Evolutionary conservation across 1,284 basidiomycete species (phyloP).

Genomic region (Leccinum angustisporum): DNA sequence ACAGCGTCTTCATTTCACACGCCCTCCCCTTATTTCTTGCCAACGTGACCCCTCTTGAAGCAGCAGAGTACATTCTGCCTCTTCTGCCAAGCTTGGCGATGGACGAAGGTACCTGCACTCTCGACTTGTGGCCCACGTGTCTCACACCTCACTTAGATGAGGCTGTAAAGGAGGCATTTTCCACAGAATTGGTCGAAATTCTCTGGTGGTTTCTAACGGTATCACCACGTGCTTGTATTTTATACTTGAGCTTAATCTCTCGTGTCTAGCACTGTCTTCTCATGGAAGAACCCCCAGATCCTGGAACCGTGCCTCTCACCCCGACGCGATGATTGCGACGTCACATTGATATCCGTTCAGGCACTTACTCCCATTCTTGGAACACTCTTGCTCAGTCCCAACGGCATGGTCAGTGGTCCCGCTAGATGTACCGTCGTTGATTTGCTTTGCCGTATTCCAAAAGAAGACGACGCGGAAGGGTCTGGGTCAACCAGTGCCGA

Average conservation of each 20-base stretch:
- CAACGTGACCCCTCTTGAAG: constrained; percentile 83
- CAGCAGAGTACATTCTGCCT: constrained; percentile 92
- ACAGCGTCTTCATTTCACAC: constrained; percentile 78
- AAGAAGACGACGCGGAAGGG: constrained; percentile 43
- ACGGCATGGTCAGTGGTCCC: constrained; percentile 69
- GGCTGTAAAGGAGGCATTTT: constrained; percentile 88
- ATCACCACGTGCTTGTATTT: constrained; percentile 25
- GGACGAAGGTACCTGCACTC: constrained; percentile 69
- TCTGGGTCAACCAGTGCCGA: constrained; percentile 26
- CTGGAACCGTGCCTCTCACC: constrained; percentile 15
- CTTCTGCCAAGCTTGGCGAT: constrained; percentile 84
- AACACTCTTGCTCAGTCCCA: constrained; percentile 82
- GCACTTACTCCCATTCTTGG: constrained; percentile 92
- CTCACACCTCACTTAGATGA: constrained; percentile 61
- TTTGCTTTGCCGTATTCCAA: constrained; percentile 65
- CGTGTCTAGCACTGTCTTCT: constrained; percentile 54
- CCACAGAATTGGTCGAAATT: constrained; percentile 77
- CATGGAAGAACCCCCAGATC: constrained; percentile 44
- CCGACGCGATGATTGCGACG: constrained; percentile 27
- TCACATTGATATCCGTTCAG: constrained; percentile 68
- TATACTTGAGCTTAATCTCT: constrained; percentile 15
- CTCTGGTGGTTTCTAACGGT: constrained; percentile 94
- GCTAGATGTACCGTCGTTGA: constrained; percentile 80
- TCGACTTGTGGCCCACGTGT: constrained; percentile 7
- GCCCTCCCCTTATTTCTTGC: constrained; percentile 74